phyloP scores from a whole-genome alignment of 257 asterid genomes.

The Striga asiatica region DNA sequence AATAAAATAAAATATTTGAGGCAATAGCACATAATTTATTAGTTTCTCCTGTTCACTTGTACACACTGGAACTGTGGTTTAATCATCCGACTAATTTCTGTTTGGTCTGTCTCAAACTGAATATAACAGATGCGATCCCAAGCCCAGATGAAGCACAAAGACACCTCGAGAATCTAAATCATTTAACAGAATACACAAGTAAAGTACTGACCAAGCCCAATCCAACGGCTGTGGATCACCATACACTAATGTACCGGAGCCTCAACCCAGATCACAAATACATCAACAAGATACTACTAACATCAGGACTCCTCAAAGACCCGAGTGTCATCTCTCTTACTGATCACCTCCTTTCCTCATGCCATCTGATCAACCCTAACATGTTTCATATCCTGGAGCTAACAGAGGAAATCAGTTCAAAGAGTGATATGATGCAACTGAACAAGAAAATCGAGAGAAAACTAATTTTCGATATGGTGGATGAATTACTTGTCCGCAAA shows the following conservation, averaged over 20 bases:
- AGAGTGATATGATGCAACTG: constrained; percentile 9
- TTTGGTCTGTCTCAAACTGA: constrained; percentile 14
- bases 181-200: constrained; percentile 14
- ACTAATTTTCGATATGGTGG: constrained; percentile 41
- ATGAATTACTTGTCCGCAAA: constrained; percentile 51
- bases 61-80: constrained; percentile 15
- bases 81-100: constrained; percentile 17
- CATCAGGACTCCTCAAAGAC: constrained; percentile 50
- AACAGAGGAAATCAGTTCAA: constrained; percentile 17
- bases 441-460: constrained; percentile 38
- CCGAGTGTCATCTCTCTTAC: constrained; percentile 18
- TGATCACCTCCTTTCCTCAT: constrained; percentile 33
- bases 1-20: too few relatives aligned
- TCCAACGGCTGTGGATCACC: constrained; percentile 21
- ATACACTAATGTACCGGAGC: constrained; percentile 22
- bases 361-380: constrained; percentile 35
- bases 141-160: constrained; percentile 46
- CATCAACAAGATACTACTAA: constrained; percentile 35
- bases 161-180: constrained; percentile 30
- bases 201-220: constrained; percentile 22
- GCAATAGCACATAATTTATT: background rate
- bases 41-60: background rate
- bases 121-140: constrained; percentile 27
- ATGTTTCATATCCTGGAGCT: constrained; percentile 49
- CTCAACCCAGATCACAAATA: constrained; percentile 33